Base-by-base conservation (phyloP, 1,139 yeast species). In the Yamadazyma epiphylla region DNA sequence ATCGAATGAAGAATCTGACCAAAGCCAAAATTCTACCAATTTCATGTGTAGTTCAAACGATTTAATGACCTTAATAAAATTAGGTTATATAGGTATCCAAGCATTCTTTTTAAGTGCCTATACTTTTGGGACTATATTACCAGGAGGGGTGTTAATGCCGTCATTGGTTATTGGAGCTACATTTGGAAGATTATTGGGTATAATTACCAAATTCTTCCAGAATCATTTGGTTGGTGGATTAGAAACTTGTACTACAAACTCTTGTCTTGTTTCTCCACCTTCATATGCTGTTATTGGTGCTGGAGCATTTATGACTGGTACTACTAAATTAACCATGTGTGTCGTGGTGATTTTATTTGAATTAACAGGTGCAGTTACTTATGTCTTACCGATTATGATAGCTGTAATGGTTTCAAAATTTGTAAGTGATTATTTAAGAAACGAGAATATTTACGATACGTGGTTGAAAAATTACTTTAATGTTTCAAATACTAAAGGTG, bases 121-220 rank as follows among this genome's bases (percentile, higher is more conserved):
- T 16, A 74, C 83, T 0, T 75, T 75, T 51, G 87, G 86, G 1
- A 53, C 77, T 31, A 77, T 76, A 43, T 59, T 79, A 3, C 86
- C 87, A 0, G 73, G 80, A 27, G 87, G 87, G 11, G 75, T 80
- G 11, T 76, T 79, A 42, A 80, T 80, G 9, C 87, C 87, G 2
- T 73, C 82, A 1, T 75, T 80, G 79, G 81, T 77, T 1, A 64
- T 71, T 28, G 87, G 87, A 7, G 85, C 85, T 0, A 54, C 78
- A 8, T 75, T 74, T 55, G 87, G 87, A 0, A 56, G 95, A 30
- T 56, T 80, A 5, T 45, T 81, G 5, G 95, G 95, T 0, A 64
- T 80, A 2, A 28, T 78, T 2, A 67, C 83, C 24, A 76, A 74
- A 41, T 52, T 52, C 1, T 42, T 77, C 15, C 85, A 79, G 48